Conservation (phyloP, 441 rosid genomes). For the Hura crepitans region DNA sequence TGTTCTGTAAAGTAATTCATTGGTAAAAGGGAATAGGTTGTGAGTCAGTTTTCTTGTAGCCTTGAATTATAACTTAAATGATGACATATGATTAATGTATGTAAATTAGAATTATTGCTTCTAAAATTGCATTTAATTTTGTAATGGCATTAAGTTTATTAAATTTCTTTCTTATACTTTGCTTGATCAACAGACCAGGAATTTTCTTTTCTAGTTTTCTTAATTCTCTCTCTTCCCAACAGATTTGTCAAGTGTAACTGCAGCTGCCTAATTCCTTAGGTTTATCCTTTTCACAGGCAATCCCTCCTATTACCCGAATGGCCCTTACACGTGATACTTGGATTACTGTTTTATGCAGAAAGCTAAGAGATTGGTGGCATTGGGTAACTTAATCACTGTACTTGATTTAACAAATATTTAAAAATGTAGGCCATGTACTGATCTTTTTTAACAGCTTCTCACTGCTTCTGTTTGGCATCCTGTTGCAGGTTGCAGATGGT, state of each 20-base stretch:
- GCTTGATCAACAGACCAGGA: not conserved
- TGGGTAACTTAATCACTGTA: conserved; percentile 61
- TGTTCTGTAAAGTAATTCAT: not conserved
- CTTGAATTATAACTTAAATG: not conserved
- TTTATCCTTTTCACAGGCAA: conserved; percentile 51
- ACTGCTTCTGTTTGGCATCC: conserved; percentile 25
- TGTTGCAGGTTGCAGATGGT: conserved; percentile 89
- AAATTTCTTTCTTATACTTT: not conserved
- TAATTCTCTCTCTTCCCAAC: not conserved
- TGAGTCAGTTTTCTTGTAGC: not conserved
- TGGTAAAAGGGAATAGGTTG: not conserved
- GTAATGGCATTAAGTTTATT: not conserved
- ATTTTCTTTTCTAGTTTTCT: conserved; percentile 2
- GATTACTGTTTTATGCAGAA: conserved; percentile 96
- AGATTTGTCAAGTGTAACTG: conserved; percentile 2
- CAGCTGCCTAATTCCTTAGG: conserved; percentile 16
- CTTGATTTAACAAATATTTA: conserved; percentile 27
- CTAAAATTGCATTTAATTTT: not conserved
- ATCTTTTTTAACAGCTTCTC: conserved; percentile 3
- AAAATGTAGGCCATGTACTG: conserved; percentile 14
- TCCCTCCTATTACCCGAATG: conserved; percentile 92
- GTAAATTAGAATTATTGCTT: not conserved
- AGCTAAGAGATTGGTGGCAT: conserved; percentile 98
- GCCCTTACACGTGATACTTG: conserved; percentile 96
- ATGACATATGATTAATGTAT: not conserved